Base-by-base conservation (phyloP, 805 yeast genomes). In the Alloascoidea africana region DNA sequence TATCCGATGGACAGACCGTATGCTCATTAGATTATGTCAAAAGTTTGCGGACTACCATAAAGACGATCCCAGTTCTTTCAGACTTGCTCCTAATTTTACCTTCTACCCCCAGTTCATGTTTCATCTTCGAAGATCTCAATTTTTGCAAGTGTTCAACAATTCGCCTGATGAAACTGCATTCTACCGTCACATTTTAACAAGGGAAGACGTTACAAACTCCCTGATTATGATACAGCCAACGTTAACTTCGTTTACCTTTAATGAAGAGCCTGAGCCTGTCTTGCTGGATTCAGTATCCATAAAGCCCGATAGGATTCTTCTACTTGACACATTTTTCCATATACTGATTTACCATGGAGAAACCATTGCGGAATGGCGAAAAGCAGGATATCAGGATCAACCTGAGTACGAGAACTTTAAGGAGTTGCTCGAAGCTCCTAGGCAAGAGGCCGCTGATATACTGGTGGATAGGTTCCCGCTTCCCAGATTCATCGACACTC, bases 151-250 rank as follows among this genome's bases (percentile, higher is more conserved):
- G 34, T 91, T 91, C 68, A 91, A 91, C 62, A 87, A 87, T 60
- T 91, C 98, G 4, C 98, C 98, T 2, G 99, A 91, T 64, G 99
- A 91, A 64, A 86, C 97, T 34, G 95, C 96, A 30, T 91, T 87
- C 60, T 85, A 89, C 61, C 76, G 96, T 56, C 98, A 91, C 58
- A 78, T 85, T 14, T 73, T 91, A 54, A 70, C 82, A 54, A 76
- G 89, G 46, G 96, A 91, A 53, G 96, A 91, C 55, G 81, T 89
- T 33, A 79, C 81, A 45, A 91, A 89, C 62, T 82, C 96, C 14
- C 65, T 91, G 54, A 83, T 87, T 44, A 91, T 91, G 96, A 89
- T 91, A 46, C 98, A 91, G 63, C 99, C 99, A 40, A 85, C 97
- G 0, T 71, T 91, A 56, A 80, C 89, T 3, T 73, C 94, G 32